Evolutionary conservation across 768 basidiomycete species (phyloP), one percentile per base, ranked within the genome.

Genomic region (Xanthoconium stramineum): DNA sequence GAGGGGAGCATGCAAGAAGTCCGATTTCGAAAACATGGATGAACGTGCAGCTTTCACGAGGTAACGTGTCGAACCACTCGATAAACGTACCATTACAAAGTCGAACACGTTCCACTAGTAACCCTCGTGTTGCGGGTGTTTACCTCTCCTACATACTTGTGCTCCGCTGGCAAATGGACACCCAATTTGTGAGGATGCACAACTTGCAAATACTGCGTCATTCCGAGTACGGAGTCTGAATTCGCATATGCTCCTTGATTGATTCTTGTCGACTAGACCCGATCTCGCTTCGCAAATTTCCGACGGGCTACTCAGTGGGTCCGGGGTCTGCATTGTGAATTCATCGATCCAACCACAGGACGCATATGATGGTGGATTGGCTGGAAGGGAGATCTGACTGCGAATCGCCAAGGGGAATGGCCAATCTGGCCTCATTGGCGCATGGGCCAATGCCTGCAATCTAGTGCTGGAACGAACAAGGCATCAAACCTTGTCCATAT

Each of bases 401-500:
- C 76, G 80, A 33, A 77, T 81, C 33, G 76, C 74, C 6, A 81
- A 78, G 56, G 79, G 78, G 20, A 79, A 69, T n/a, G 81, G 81
- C 0, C 80, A 82, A 59, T 76, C 77, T 29, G 80, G 80, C 2
- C 68, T 83, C 40, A 73, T 83, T 49, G 67, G 72, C 9, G 76
- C 73, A 5, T 78, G 77, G 75, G 80, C 80, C 4, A 55, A 80
- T 45, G 72, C 73, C 19, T 83, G 80, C 57, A 78, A 78, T 82
- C 50, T 66, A 74, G 40, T 65, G 54, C 38, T 61, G 53, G 29
- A 9, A 42, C 29, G 14, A 47, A 12, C 28, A 55, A 24, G 47
- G 55, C 2, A 72, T 51, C 66, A 61, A 56, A 72, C 77, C 48
- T 44, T 68, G 49, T 58, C 65, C 38, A 70, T 71, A 9, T 76